A percentile compares a stretch with the other conserved stretches of the same genome.
These are phyloP conservation scores for Fonsecaea monophora DNA, from an alignment of 2,329 filamentous ascomycete genomes.

Conservation along the genomic window DNA sequence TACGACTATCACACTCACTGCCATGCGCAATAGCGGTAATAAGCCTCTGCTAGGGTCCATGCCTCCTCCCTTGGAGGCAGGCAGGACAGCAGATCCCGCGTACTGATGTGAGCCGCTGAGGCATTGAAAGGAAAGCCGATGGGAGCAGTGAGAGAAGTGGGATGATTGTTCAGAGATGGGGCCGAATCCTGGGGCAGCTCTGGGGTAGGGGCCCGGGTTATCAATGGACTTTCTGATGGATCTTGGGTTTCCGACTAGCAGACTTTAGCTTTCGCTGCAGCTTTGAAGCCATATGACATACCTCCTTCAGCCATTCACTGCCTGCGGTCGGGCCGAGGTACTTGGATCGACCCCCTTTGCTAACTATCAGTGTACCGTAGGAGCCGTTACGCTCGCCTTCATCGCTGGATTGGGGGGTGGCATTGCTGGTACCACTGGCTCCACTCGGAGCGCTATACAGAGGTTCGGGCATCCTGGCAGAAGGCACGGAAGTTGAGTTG, in stretches of 20 bases:
- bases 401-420: not conserved
- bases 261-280: constrained; percentile 14
- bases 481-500: not conserved
- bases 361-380: constrained; percentile 25
- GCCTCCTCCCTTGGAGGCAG: constrained; percentile 23
- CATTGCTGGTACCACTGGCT: not conserved
- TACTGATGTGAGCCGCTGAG: constrained; percentile 16
- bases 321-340: constrained; percentile 27
- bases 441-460: not conserved
- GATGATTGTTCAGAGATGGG: not conserved
- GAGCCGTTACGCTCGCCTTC: constrained; percentile 14
- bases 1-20: constrained; percentile 16
- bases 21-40: constrained; percentile 30
- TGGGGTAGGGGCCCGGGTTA: constrained; percentile 14
- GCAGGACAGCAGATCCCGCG: constrained; percentile 13
- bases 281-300: not conserved
- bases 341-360: constrained; percentile 21
- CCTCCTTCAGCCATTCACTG: constrained; percentile 28
- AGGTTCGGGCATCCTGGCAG: constrained; percentile 1
- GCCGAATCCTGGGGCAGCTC: constrained; percentile 1
- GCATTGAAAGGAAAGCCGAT: constrained; percentile 26
- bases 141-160: not conserved
- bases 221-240: constrained; percentile 4
- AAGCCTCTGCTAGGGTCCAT: constrained; percentile 23
- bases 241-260: constrained; percentile 26